A percentile compares a stretch with the other conserved stretches of the same genome.
These are phyloP conservation scores for Metschnikowia cubensis DNA, from an alignment of 805 yeast genomes.

Conservation along the genomic window DNA sequence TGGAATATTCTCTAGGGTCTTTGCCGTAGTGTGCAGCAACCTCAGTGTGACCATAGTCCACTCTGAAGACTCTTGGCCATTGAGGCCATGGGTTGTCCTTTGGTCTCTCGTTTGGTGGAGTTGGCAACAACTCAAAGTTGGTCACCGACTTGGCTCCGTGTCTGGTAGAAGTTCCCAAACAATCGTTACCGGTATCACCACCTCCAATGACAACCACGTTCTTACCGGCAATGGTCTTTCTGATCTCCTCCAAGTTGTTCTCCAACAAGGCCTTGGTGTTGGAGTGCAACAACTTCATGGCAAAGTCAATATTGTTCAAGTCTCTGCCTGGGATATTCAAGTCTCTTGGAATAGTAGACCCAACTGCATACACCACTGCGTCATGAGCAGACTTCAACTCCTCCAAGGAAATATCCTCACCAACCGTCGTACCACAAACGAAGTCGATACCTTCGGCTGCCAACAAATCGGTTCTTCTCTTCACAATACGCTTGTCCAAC, in stretches of 20 bases:
- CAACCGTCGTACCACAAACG: conserved; percentile 72
- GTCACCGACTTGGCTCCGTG: conserved; percentile 94
- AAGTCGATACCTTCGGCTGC: conserved; percentile 87
- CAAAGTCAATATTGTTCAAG: conserved; percentile 83
- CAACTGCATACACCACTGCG: conserved; percentile 89
- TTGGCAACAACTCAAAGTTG: conserved; percentile 91
- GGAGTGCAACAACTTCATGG: conserved; percentile 84
- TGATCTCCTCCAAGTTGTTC: conserved; percentile 72
- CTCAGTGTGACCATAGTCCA: conserved; percentile 96
- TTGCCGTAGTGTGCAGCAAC: conserved; percentile 92
- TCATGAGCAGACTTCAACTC: conserved; percentile 63
- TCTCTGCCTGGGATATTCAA: conserved; percentile 92
- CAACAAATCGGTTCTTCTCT: conserved; percentile 87
- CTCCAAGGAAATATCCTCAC: conserved; percentile 73
- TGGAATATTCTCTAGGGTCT: conserved; percentile 96
- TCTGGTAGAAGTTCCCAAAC: conserved; percentile 95
- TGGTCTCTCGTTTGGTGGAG: conserved; percentile 81
- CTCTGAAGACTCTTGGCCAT: conserved; percentile 98
- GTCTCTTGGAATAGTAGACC: conserved; percentile 96
- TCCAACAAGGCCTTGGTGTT: conserved; percentile 90
- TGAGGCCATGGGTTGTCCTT: conserved; percentile 99
- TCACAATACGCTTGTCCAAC: conserved; percentile 86
- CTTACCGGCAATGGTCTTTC: conserved; percentile 72
- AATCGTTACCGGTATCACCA: conserved; percentile 99
- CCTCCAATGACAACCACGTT: conserved; percentile 97